These are phyloP conservation scores for Sporothrix protearum DNA, from an alignment of 2,329 filamentous ascomycete species.

Conservation along the genomic window DNA sequence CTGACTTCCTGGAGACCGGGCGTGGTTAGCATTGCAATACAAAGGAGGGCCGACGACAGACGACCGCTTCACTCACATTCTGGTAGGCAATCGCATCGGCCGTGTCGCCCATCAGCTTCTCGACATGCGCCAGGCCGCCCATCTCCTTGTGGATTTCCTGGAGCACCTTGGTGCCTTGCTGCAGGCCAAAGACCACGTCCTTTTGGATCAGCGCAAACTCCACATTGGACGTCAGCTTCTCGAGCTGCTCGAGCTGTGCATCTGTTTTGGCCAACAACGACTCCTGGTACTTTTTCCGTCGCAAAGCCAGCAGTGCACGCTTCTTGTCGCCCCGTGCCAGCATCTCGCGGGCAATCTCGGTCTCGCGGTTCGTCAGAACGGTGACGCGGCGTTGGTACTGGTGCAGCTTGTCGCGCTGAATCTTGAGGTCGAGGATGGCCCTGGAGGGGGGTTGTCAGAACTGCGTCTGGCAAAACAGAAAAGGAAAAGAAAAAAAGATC, in stretches of 20 bases:
- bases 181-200: slow-evolving; percentile 86
- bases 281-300: slow-evolving; percentile 96
- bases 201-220: slow-evolving; percentile 97
- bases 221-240: slow-evolving; percentile 81
- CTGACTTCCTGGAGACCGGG: slow-evolving; percentile 73
- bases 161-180: slow-evolving; percentile 86
- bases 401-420: slow-evolving; percentile 92
- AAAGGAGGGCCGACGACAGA: neutral
- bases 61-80: slow-evolving; percentile 52
- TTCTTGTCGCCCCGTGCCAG: slow-evolving; percentile 74
- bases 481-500: too few species aligned
- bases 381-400: slow-evolving; percentile 92
- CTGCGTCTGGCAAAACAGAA: too few species aligned
- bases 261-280: slow-evolving; percentile 85
- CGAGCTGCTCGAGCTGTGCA: slow-evolving; percentile 86
- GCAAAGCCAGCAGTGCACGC: slow-evolving; percentile 79
- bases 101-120: slow-evolving; percentile 90
- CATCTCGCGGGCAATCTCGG: slow-evolving; percentile 78
- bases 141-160: slow-evolving; percentile 93
- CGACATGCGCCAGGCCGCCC: slow-evolving; percentile 88
- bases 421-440: slow-evolving; percentile 96
- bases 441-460: slow-evolving; percentile 44
- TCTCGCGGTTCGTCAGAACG: slow-evolving; percentile 81
- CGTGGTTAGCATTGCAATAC: neutral
- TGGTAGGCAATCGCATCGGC: slow-evolving; percentile 91